Evolutionary conservation across 805 yeast species (phyloP).

Genomic region (Helenozyma baotianmanensis): DNA sequence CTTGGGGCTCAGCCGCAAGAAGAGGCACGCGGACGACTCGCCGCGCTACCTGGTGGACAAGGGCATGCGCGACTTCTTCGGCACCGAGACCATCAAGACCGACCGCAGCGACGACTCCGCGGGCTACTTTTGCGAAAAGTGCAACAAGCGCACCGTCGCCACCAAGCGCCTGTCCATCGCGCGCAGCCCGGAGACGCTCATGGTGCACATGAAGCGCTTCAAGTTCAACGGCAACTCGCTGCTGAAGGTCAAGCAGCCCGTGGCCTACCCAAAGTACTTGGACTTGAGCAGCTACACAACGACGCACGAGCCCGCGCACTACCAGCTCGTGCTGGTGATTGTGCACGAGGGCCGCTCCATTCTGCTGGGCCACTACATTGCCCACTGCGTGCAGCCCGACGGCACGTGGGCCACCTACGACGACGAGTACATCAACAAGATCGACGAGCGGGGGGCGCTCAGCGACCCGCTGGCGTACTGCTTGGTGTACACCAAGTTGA

Average conservation of each 20-base stretch:
- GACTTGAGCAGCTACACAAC: conserved; percentile 60
- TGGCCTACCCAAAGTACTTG: conserved; percentile 71
- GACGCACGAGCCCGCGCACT: conserved; percentile 31
- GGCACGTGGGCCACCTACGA: conserved; percentile 92
- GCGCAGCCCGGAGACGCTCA: conserved; percentile 82
- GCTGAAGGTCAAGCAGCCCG: conserved; percentile 83
- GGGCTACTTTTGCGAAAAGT: conserved; percentile 85
- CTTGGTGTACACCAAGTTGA: conserved; percentile 73
- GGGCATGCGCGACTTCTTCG: conserved; percentile 77
- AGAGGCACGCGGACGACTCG: conserved; percentile 15
- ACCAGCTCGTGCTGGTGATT: conserved; percentile 76
- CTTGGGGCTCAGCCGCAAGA: conserved; percentile 58
- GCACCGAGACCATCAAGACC: conserved; percentile 69
- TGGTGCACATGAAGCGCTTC: conserved; percentile 86
- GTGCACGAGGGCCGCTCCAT: conserved; percentile 94
- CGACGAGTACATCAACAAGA: conserved; percentile 78
- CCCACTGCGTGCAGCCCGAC: conserved; percentile 88
- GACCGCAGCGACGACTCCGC: conserved; percentile 59
- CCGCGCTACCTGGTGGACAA: conserved; percentile 61
- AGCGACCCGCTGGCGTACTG: conserved; percentile 89
- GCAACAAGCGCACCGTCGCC: conserved; percentile 75
- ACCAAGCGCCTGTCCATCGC: conserved; percentile 68
- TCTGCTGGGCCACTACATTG: conserved; percentile 88
- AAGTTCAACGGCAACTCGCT: conserved; percentile 78
- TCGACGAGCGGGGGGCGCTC: conserved; percentile 68